These are phyloP conservation scores for Trichoderma asperellum DNA, from an alignment of 2,329 filamentous ascomycete species.

Conservation along the genomic window DNA sequence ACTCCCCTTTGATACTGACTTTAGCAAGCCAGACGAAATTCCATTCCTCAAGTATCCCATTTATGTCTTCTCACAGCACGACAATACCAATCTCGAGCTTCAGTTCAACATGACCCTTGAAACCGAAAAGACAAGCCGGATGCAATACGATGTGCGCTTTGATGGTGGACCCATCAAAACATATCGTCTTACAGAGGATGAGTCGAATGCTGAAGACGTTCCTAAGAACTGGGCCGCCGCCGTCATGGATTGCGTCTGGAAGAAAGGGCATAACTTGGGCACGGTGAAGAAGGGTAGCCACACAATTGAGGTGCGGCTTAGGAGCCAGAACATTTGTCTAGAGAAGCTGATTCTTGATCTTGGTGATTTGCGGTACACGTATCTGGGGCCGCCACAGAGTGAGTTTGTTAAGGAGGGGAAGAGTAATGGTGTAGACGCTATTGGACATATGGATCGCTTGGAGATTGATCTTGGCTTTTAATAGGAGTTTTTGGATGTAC, in stretches of 20 bases:
- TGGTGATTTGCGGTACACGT: conserved; percentile 40
- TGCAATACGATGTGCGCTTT: conserved; percentile 55
- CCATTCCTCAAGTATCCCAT: conserved; percentile 39
- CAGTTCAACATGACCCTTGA: conserved; percentile 52
- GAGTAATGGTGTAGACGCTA: background rate
- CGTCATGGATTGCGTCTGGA: conserved; percentile 56
- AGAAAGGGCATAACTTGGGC: conserved; percentile 43
- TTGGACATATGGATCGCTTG: conserved; percentile 22
- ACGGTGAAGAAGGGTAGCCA: conserved; percentile 36
- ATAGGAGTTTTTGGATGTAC: background rate
- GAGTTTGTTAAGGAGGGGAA: conserved; percentile 32
- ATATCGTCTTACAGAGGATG: conserved; percentile 40
- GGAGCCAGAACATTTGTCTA: conserved; percentile 43
- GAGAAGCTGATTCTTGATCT: conserved; percentile 45
- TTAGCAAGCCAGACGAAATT: conserved; percentile 29
- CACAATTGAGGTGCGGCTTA: conserved; percentile 37
- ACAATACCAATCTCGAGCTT: conserved; percentile 37
- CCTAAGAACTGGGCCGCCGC: conserved; percentile 54
- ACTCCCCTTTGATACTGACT: conserved; percentile 30
- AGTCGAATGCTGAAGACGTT: conserved; percentile 40
- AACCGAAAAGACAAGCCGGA: conserved; percentile 52
- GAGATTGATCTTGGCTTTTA: conserved; percentile 28
- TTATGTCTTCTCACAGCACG: conserved; percentile 37
- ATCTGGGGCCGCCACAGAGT: conserved; percentile 43
- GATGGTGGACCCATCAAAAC: conserved; percentile 45